Evolutionary conservation across 345 rosid species (phyloP), one percentile per base, ranked within the genome.

Genomic region (Eucalyptus regnans): DNA sequence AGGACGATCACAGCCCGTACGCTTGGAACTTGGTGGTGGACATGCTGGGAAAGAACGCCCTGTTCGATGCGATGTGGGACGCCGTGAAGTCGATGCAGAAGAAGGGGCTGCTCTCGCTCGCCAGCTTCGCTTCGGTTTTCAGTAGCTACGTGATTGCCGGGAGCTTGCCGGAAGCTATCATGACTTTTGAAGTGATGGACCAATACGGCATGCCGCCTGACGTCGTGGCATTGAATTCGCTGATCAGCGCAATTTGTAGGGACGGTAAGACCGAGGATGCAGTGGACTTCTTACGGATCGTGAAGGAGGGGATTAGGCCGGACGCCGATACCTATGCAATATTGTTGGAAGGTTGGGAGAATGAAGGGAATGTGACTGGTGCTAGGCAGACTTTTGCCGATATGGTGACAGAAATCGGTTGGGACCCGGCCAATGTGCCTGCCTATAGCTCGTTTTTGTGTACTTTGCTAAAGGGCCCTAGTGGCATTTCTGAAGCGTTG

Each of bases 21-120:
- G 90, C 96, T 3, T 95, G 97, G 97, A 95, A 95, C 85, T 94
- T 95, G 18, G 94, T 93, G n/a, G 95, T 95, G 60, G 96, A 95
- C 90, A 87, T 95, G 79, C 87, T 95, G 83, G 96, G 96, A 16
- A 95, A 94, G 92, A 94, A 94, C 81, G 89, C 29, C 11, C 89
- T 92, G 68, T 95, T 95, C 86, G 95, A 94, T n/a, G 93, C 95
- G 5, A 95, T 95, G 97, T 95, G 96, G 97, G 96, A 93, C 76
- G 95, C 97, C 12, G 87, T 94, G 33, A 92, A 91, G 91, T 94
- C 97, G 22, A 95, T 94, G 96, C 91, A 84, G 46, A 88, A 51
- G 48, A 91, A 86, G 76, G 90, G 91, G 66, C 84, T 94, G 90
- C 92, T 95, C 41, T 95, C 96, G 43, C 90, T 93, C 54, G 95